A percentile compares a stretch with the other conserved stretches of the same genome.
Conservation (phyloP, 352 stramenopile genomes). For the Phytophthora podocarpi region DNA sequence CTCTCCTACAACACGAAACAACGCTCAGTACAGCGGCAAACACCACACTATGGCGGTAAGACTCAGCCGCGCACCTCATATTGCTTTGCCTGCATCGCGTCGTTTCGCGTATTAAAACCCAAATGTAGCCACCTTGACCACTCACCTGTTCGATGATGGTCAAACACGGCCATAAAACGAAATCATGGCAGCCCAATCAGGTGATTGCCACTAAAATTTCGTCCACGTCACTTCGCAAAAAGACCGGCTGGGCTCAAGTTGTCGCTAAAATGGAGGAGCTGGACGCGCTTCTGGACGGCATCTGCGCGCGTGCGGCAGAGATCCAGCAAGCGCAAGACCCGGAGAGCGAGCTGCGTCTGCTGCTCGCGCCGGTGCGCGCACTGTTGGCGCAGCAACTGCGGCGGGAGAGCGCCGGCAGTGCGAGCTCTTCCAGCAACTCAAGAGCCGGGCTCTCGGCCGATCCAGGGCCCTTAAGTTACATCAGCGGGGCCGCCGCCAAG, state of each 20-base stretch:
- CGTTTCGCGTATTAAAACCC: neutral
- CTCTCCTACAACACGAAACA: slow-evolving; percentile 44
- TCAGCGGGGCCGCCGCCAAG: slow-evolving; percentile 41
- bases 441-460: slow-evolving; percentile 3
- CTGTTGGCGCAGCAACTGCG: slow-evolving; percentile 41
- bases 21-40: neutral
- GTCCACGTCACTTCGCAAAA: neutral
- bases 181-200: too few species aligned
- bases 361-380: slow-evolving; percentile 59
- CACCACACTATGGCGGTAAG: neutral
- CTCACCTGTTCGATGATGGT: too few species aligned
- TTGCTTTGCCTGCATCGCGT: slow-evolving; percentile 12
- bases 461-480: slow-evolving; percentile 26
- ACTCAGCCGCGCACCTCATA: slow-evolving; percentile 1
- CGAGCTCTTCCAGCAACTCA: slow-evolving; percentile 30
- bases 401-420: slow-evolving; percentile 11
- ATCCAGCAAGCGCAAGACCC: slow-evolving; percentile 47
- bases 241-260: neutral
- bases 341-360: slow-evolving; percentile 38
- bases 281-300: slow-evolving; percentile 60
- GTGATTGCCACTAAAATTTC: neutral
- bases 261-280: slow-evolving; percentile 51
- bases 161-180: too few species aligned
- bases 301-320: slow-evolving; percentile 49
- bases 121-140: neutral